Evolutionary conservation across 2,329 filamentous ascomycete genomes (phyloP), one percentile per base, ranked within the genome.

Genomic region (Venturiaceae sp.): DNA sequence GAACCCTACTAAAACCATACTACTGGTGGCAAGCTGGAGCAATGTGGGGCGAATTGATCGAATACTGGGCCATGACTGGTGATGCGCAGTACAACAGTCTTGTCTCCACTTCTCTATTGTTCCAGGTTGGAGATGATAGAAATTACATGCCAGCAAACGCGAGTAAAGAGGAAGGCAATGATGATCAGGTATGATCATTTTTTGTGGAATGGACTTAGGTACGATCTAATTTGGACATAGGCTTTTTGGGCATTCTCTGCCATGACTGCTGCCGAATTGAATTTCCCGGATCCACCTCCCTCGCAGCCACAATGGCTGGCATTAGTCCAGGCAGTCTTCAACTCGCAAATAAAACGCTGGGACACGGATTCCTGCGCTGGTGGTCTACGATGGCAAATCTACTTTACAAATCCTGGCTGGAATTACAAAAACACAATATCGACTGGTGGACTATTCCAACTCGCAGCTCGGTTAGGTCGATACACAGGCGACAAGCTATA

Each of bases 311-410:
- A 90, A 95, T 95, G 88, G 88, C 78, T 94, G 21, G 84, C 85
- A 6, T 79, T 94, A 57, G 86, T 82, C 0, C 87, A 92, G 69
- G 87, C 86, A 11, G 87, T 90, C 1, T 95, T 92, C 71, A 90
- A 94, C 74, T 84, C 86, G 55, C 90, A 90, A 66, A 83, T 82
- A 2, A 72, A 72, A 21, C 82, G 89, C 26, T 92, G 88, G 86
- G 85, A 94, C 64, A 74, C 72, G 2, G 65, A 72, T 0, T 77
- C 77, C 0, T 95, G 90, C 70, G 77, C 74, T 53, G 90, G 90
- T 53, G 90, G 90, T 11, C 72, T 95, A 63, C 83, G 87, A 63
- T 95, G 90, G 90, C 90, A 95, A 74, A 87, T 95, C 62, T 92
- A 86, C 74, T 78, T 82, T 14, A 88, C 85, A 73, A 91, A 91